Percentiles rank a stretch among this genome's conserved stretches.
phyloP scores from a whole-genome alignment of 1,139 yeast species.

The Insectozyma bohioensis region DNA sequence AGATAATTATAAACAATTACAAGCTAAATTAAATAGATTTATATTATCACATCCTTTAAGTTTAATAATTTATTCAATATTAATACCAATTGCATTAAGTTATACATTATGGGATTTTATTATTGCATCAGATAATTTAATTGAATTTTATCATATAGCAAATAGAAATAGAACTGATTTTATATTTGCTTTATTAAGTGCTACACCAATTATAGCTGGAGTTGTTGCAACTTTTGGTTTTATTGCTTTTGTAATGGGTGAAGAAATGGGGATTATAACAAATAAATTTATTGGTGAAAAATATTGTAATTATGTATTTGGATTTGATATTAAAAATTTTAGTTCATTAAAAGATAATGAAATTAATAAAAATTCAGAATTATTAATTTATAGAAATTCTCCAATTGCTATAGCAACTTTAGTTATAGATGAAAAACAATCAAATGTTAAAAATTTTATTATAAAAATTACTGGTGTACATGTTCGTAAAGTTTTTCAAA shows the following conservation, averaged over 20 bases:
- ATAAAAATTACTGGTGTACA: conserved; percentile 58
- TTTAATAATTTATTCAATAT: conserved; percentile 25
- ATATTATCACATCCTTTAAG: conserved; percentile 52
- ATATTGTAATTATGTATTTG: conserved; percentile 48
- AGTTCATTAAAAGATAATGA: conserved; percentile 22
- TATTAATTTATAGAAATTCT: conserved; percentile 59
- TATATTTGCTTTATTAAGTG: conserved; percentile 22
- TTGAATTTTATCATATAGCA: conserved; percentile 32
- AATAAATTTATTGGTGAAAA: conserved; percentile 32
- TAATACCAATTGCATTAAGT: conserved; percentile 14
- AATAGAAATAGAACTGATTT: conserved; percentile 24
- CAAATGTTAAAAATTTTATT: conserved; percentile 37
- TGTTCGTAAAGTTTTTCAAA: conserved; percentile 62
- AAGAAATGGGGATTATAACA: conserved; percentile 48
- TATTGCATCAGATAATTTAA: conserved; percentile 32
- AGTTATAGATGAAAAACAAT: conserved; percentile 34
- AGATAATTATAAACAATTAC: conserved; percentile 61
- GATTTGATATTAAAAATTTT: conserved; percentile 51
- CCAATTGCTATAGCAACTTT: conserved; percentile 64
- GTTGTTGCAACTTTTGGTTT: conserved; percentile 28
- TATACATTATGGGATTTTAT: conserved; percentile 37
- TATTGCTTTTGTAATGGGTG: conserved; percentile 32
- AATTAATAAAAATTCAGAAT: conserved; percentile 45
- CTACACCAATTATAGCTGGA: conserved; percentile 25
- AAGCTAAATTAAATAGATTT: conserved; percentile 47